These are phyloP conservation scores for Cladobotryum protrusum DNA, from an alignment of 2,329 filamentous ascomycete genomes.

Conservation along the genomic window DNA sequence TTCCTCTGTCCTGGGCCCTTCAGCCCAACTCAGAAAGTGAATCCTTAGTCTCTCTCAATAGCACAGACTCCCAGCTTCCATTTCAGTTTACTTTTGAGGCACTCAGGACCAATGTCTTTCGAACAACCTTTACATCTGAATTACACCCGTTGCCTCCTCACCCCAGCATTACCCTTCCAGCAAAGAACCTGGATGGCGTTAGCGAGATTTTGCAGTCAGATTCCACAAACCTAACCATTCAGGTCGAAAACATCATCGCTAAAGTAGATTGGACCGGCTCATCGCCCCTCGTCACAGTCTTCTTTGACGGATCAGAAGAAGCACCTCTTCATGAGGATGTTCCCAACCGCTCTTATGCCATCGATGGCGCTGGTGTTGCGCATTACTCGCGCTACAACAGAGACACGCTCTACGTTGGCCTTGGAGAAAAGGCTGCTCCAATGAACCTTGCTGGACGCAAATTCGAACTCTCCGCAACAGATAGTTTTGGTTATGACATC, in stretches of 20 bases:
- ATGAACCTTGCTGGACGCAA: conserved; percentile 64
- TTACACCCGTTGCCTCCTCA: conserved; percentile 59
- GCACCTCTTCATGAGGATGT: conserved; percentile 56
- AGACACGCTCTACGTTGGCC: conserved; percentile 59
- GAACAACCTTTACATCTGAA: conserved; percentile 58
- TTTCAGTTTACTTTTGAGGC: conserved; percentile 59
- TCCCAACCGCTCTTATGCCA: conserved; percentile 57
- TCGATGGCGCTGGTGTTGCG: conserved; percentile 55
- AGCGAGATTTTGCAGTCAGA: conserved; percentile 14
- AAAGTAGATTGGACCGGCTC: conserved; percentile 50
- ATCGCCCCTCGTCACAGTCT: conserved; percentile 52
- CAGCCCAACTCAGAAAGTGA: conserved; percentile 23
- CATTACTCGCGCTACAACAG: conserved; percentile 60
- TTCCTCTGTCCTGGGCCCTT: conserved; percentile 22
- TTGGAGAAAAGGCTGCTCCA: conserved; percentile 66
- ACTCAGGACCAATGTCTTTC: conserved; percentile 56
- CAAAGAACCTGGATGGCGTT: conserved; percentile 20
- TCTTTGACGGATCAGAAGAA: conserved; percentile 35
- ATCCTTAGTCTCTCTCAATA: conserved; percentile 18
- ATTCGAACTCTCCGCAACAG: conserved; percentile 62
- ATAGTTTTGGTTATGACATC: conserved; percentile 68
- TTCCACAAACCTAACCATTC: conserved; percentile 35
- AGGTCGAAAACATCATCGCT: conserved; percentile 44
- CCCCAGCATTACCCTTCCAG: conserved; percentile 49
- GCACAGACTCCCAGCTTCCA: conserved; percentile 23